phyloP scores from a whole-genome alignment of 2,329 filamentous ascomycete species.

The Sporothrix curviconia region DNA sequence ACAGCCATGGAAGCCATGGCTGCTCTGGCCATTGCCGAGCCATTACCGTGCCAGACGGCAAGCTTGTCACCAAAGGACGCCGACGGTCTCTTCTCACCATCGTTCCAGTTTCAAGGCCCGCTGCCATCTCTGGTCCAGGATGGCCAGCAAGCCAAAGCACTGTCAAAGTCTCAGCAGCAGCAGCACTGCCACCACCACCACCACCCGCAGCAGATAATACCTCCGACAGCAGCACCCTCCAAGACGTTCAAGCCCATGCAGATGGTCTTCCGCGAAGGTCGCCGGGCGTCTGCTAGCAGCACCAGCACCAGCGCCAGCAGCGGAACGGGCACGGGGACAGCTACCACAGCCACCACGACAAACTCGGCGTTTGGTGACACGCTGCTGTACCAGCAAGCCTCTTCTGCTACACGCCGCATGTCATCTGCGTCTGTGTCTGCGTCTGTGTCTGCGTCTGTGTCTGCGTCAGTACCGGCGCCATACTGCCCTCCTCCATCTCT shows the following conservation, averaged over 20 bases:
- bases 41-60: not conserved
- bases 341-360: not conserved
- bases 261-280: constrained; percentile 16
- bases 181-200: not conserved
- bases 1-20: not conserved
- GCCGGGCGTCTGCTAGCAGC: constrained; percentile 11
- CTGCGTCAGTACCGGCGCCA: too few species aligned
- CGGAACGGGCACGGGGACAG: not conserved
- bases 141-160: not conserved
- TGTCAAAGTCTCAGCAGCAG: not conserved
- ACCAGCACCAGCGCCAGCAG: constrained; percentile 10
- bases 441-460: too few species aligned
- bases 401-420: not conserved
- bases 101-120: not conserved
- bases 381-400: not conserved
- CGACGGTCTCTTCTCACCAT: not conserved
- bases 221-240: not conserved
- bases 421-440: not conserved
- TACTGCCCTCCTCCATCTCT: too few species aligned
- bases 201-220: not conserved
- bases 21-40: not conserved
- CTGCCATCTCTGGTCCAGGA: not conserved
- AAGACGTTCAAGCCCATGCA: constrained; percentile 18
- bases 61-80: not conserved
- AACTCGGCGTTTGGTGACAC: not conserved